Conservation (phyloP, 768 basidiomycete species). For the Tubosaeta sp. region DNA sequence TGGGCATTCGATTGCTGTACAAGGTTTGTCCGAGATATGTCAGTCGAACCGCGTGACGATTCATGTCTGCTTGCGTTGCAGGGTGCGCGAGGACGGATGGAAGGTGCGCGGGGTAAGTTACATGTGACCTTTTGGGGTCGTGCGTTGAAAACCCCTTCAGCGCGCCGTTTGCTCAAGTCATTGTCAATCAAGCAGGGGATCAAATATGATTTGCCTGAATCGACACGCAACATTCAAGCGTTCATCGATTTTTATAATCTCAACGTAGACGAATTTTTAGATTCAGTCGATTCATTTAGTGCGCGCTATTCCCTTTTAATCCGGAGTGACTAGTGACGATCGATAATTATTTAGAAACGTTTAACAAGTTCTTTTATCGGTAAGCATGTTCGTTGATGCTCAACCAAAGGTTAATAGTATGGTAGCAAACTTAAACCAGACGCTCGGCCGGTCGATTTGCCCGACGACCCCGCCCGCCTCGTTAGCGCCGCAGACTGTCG, state of each 20-base stretch:
- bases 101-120: slow-evolving; percentile 72
- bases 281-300: slow-evolving; percentile 85
- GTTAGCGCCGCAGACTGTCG: slow-evolving; percentile 95
- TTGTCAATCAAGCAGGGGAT: slow-evolving; percentile 89
- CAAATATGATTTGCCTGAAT: slow-evolving; percentile 88
- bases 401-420: slow-evolving; percentile 6
- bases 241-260: slow-evolving; percentile 92
- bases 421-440: slow-evolving; percentile 77
- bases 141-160: slow-evolving; percentile 8
- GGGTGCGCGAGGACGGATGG: slow-evolving; percentile 86
- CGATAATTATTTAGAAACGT: slow-evolving; percentile 60
- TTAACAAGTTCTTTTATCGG: slow-evolving; percentile 92
- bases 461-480: slow-evolving; percentile 70
- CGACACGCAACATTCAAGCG: slow-evolving; percentile 73
- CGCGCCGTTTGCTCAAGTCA: slow-evolving; percentile 70
- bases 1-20: slow-evolving; percentile 92
- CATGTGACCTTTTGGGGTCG: neutral
- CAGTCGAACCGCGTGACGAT: neutral
- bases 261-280: slow-evolving; percentile 74
- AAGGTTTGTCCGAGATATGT: slow-evolving; percentile 43
- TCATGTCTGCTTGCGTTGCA: slow-evolving; percentile 20
- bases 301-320: slow-evolving; percentile 25
- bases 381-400: slow-evolving; percentile 16
- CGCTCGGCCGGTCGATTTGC: slow-evolving; percentile 71
- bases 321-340: neutral